Percentiles rank a stretch among this genome's conserved stretches.
Evolutionary conservation across 2,329 filamentous ascomycete species (phyloP).

Genomic region (Allantophomopsis cytisporea): DNA sequence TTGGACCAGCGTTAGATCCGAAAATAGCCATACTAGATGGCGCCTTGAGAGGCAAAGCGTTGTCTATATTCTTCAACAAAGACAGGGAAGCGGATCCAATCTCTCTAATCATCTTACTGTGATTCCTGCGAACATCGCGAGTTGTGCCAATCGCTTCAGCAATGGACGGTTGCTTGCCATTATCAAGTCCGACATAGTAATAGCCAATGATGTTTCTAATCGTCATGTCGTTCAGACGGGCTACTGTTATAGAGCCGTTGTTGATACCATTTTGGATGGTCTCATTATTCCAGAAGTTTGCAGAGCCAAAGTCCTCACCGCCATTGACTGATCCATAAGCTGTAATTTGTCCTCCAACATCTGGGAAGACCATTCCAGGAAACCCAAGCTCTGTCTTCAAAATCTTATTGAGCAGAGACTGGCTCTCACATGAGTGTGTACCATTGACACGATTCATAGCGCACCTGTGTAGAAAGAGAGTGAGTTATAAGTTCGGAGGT

Average conservation of each 20-base stretch:
- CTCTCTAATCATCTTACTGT: slow-evolving; percentile 38
- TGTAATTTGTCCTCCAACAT: slow-evolving; percentile 10
- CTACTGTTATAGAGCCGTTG: slow-evolving; percentile 7
- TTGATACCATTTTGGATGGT: neutral
- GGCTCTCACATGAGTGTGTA: slow-evolving; percentile 13
- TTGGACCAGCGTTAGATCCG: slow-evolving; percentile 38
- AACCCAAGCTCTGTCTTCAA: slow-evolving; percentile 17
- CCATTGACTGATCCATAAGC: slow-evolving; percentile 14
- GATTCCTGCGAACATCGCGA: slow-evolving; percentile 23
- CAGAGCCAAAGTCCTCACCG: slow-evolving; percentile 4
- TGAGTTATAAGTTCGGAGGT: neutral
- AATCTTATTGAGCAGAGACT: slow-evolving; percentile 8
- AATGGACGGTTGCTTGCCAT: no score
- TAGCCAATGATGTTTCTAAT: slow-evolving; percentile 7
- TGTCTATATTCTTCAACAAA: slow-evolving; percentile 44
- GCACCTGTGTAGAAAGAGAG: slow-evolving; percentile 1
- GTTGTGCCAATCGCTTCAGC: no score
- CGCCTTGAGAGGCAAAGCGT: slow-evolving; percentile 31
- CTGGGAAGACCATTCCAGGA: slow-evolving; percentile 11
- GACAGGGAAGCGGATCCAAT: slow-evolving; percentile 51
- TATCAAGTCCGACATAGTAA: slow-evolving; percentile 6
- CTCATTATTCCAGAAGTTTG: neutral
- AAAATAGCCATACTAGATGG: slow-evolving; percentile 40
- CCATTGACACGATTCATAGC: slow-evolving; percentile 11
- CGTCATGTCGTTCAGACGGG: slow-evolving; percentile 8